A percentile compares a stretch with the other conserved stretches of the same genome.
phyloP scores from a whole-genome alignment of 1,139 yeast genomes.

The Yamadazyma epiphylla region DNA sequence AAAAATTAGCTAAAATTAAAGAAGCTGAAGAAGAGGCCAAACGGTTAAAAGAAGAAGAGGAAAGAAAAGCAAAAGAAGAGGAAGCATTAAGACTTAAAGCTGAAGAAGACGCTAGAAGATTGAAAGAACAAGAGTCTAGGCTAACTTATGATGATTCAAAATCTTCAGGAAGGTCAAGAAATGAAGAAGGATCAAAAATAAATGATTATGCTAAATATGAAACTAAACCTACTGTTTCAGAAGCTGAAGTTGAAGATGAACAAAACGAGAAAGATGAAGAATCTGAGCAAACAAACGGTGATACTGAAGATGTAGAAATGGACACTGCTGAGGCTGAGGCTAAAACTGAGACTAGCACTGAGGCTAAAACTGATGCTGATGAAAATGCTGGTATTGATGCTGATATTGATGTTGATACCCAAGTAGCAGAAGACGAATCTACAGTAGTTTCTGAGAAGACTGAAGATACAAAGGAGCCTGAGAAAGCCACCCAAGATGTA shows the following conservation, averaged over 20 bases:
- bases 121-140: constrained; percentile 9
- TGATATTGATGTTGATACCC: constrained; percentile 1
- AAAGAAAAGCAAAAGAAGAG: constrained; percentile 12
- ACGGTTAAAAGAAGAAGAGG: constrained; percentile 15
- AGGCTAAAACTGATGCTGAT: too few relatives aligned
- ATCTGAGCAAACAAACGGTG: not conserved
- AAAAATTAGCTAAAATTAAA: constrained; percentile 17
- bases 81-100: constrained; percentile 10
- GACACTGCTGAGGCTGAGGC: not conserved
- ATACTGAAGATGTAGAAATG: not conserved
- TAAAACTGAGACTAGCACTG: too few relatives aligned
- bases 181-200: constrained; percentile 18
- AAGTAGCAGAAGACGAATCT: too few relatives aligned
- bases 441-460: too few relatives aligned
- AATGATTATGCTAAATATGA: constrained; percentile 30
- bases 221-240: constrained; percentile 4
- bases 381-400: not conserved
- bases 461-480: too few relatives aligned
- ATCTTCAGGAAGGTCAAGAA: constrained; percentile 15
- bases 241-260: constrained; percentile 6
- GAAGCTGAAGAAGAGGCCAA: constrained; percentile 15
- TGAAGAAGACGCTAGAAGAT: constrained; percentile 3
- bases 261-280: constrained; percentile 1
- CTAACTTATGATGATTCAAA: constrained; percentile 20
- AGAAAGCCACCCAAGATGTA: too few relatives aligned